Base-by-base conservation (phyloP, 78 protist genomes). In the Diacronema lutheri region DNA sequence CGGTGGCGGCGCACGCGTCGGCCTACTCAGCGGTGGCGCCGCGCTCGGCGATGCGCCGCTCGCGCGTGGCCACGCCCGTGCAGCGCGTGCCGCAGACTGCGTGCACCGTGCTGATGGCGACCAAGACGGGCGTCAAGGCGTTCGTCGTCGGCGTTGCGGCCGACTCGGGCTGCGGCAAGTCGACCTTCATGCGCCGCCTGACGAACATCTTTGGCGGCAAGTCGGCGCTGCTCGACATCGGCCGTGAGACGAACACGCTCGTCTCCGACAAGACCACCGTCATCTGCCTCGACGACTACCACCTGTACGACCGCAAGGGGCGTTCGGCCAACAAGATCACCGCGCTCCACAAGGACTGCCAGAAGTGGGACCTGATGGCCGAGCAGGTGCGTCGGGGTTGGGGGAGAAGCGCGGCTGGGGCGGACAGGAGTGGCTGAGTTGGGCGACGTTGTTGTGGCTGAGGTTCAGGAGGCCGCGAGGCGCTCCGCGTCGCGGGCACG, bases 211-310 rank as follows among this genome's bases (percentile, higher is more conserved):
- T 86, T 69, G 89, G 89, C 20, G 65, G 85, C 26, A 58, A 68
- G 61, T 14, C 29, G 56, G 72, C 71, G 73, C 80, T 73, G 40
- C 19, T 23, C 61, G 62, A 37, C 76, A 73, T 73, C n/a, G 80
- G 88, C 31, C 82, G 84, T 6, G 84, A 86, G 89, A 76, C 89
- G 31, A 72, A 86, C 89, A 86, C 89, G 21, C 86, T 66, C 50
- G 73, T 65, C 60, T 40, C 71, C 1, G 89, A 86, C 77, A 40
- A 66, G 77, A 76, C 76, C 79, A 86, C 89, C 64, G 83, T 78
- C 38, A 86, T 86, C 84, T 86, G 89, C 89, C 89, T 86, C 26
- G 89, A 86, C 56, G 89, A 86, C 85, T 86, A 62, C 80, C 89
- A 86, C 85, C 40, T 55, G 46, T 44, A 25, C 50, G 89, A 86